These are phyloP conservation scores for Arxiozyma slooffiae DNA, from an alignment of 1,139 yeast genomes.

Conservation along the genomic window DNA sequence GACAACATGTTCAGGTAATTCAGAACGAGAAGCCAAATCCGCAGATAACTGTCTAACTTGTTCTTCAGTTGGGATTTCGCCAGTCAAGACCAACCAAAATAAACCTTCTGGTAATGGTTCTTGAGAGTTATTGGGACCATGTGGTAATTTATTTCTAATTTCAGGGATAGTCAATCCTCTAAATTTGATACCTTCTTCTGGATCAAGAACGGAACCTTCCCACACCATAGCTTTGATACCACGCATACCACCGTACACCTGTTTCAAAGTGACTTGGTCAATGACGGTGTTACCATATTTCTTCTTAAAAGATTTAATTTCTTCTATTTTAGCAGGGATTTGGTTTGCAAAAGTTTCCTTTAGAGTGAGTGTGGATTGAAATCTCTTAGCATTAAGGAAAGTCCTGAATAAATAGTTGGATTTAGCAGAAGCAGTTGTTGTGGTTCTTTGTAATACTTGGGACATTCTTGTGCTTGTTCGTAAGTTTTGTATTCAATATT, in stretches of 20 bases:
- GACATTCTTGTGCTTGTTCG: not conserved
- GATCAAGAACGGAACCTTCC: slow-evolving; percentile 98
- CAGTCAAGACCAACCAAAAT: slow-evolving; percentile 55
- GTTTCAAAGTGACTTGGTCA: slow-evolving; percentile 90
- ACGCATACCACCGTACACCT: slow-evolving; percentile 99
- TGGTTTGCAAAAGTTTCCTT: slow-evolving; percentile 90
- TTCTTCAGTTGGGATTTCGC: slow-evolving; percentile 48
- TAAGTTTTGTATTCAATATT: not conserved
- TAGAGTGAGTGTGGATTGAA: slow-evolving; percentile 39
- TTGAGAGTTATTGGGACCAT: slow-evolving; percentile 56
- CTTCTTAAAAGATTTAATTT: slow-evolving; percentile 79
- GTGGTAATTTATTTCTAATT: slow-evolving; percentile 84
- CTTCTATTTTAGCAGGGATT: slow-evolving; percentile 85
- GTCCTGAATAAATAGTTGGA: not conserved
- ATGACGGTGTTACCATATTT: slow-evolving; percentile 83
- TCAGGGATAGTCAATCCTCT: slow-evolving; percentile 98
- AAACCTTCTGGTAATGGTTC: slow-evolving; percentile 66
- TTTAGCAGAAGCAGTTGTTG: not conserved
- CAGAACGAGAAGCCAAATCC: slow-evolving; percentile 50
- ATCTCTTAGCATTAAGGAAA: not conserved
- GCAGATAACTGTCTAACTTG: slow-evolving; percentile 46
- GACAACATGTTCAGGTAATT: slow-evolving; percentile 46
- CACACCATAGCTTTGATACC: slow-evolving; percentile 96
- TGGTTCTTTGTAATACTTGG: not conserved
- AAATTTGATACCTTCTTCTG: slow-evolving; percentile 96